These are phyloP conservation scores for Thalassiosira mediterranea DNA, from an alignment of 352 stramenopile genomes.

Conservation along the genomic window DNA sequence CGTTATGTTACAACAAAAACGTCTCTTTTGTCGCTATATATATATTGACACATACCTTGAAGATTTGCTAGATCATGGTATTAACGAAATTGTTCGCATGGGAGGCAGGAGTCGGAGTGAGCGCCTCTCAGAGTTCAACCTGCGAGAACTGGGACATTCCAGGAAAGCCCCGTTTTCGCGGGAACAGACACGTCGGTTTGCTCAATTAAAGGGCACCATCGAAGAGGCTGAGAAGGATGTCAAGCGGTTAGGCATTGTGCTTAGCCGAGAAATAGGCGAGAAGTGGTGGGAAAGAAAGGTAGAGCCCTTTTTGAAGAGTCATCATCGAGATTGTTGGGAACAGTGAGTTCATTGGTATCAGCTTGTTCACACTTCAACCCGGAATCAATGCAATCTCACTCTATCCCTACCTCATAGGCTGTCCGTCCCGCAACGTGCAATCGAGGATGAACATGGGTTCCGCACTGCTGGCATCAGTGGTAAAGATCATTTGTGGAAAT, in stretches of 20 bases:
- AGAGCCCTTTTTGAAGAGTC: constrained; percentile 3
- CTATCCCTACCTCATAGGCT: constrained; percentile 4
- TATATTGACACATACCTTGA: constrained; percentile 67
- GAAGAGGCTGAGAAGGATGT: constrained; percentile 33
- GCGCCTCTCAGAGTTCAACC: constrained; percentile 26
- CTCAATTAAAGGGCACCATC: constrained; percentile 23
- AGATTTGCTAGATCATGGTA: constrained; percentile 19
- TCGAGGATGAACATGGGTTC: constrained; percentile 19
- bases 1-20: too few relatives aligned
- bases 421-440: neutral
- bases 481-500: constrained; percentile 20
- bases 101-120: constrained; percentile 28
- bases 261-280: constrained; percentile 18
- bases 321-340: constrained; percentile 11
- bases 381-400: too few relatives aligned
- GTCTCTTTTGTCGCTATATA: too few relatives aligned
- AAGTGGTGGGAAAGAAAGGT: constrained; percentile 15
- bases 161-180: constrained; percentile 15
- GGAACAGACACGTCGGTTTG: constrained; percentile 16
- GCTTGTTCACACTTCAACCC: neutral
- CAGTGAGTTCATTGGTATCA: constrained; percentile 17
- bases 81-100: constrained; percentile 30
- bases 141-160: constrained; percentile 13
- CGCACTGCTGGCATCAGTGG: constrained; percentile 13
- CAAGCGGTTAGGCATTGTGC: neutral